phyloP scores from a whole-genome alignment of 805 yeast species.

The Ascoidea rubescens region DNA sequence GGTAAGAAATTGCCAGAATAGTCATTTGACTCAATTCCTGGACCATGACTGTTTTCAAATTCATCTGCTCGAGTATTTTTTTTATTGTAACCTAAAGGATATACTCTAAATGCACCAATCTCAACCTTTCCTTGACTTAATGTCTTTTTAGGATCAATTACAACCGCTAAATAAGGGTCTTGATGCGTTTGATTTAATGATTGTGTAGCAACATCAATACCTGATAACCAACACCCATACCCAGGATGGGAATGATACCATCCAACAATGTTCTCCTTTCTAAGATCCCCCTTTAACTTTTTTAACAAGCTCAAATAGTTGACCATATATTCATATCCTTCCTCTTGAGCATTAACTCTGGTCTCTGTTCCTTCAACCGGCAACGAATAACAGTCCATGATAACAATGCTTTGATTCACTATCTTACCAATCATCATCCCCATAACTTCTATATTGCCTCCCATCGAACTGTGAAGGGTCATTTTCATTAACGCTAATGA shows the following conservation, averaged over 20 bases:
- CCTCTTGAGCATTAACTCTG: conserved; percentile 85
- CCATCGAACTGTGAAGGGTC: conserved; percentile 67
- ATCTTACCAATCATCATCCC: conserved; percentile 85
- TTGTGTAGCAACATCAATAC: conserved; percentile 88
- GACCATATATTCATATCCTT: conserved; percentile 92
- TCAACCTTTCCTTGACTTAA: conserved; percentile 50
- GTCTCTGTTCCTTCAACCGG: conserved; percentile 97
- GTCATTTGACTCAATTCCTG: conserved; percentile 1
- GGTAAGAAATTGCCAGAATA: conserved; percentile 1
- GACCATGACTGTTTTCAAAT: background rate
- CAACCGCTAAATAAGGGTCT: conserved; percentile 84
- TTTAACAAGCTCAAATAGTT: conserved; percentile 50
- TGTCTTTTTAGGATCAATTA: conserved; percentile 72
- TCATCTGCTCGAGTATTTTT: conserved; percentile 8
- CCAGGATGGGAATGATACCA: conserved; percentile 75
- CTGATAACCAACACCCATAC: conserved; percentile 83
- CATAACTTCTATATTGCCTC: conserved; percentile 87
- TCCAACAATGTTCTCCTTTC: conserved; percentile 72
- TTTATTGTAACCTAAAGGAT: conserved; percentile 22
- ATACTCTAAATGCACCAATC: conserved; percentile 82
- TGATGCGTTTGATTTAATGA: conserved; percentile 72
- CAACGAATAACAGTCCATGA: conserved; percentile 70
- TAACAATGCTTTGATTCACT: conserved; percentile 37
- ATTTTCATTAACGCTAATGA: conserved; percentile 62
- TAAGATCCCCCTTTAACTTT: conserved; percentile 26